These are phyloP conservation scores for Krasilnikovozyma curviuscula DNA, from an alignment of 768 basidiomycete genomes.

Conservation along the genomic window DNA sequence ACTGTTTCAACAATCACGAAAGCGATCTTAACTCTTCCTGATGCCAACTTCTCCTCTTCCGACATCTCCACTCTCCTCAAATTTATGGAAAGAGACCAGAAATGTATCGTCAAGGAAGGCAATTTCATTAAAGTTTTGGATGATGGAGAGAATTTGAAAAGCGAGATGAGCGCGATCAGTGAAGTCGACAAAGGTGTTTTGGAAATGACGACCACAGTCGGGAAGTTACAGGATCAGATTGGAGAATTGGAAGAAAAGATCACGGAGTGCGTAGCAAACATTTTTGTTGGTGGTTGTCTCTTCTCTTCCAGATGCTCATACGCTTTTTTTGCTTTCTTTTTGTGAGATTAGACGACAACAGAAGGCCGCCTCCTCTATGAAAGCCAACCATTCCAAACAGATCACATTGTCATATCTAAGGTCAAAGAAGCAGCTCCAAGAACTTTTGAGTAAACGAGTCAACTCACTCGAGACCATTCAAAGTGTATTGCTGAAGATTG, in stretches of 20 bases:
- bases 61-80: conserved; percentile 55
- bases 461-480: conserved; percentile 54
- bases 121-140: conserved; percentile 23
- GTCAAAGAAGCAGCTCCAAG: conserved; percentile 61
- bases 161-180: conserved; percentile 31
- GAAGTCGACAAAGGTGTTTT: conserved; percentile 66
- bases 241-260: conserved; percentile 50
- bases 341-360: conserved; percentile 38
- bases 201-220: conserved; percentile 53
- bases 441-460: conserved; percentile 52
- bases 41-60: conserved; percentile 33
- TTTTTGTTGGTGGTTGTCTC: not conserved
- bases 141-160: not conserved
- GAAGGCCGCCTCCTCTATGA: conserved; percentile 46
- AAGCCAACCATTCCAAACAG: conserved; percentile 49
- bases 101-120: conserved; percentile 42
- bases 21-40: conserved; percentile 19
- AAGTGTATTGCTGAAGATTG: conserved; percentile 57
- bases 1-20: not conserved
- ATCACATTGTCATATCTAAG: conserved; percentile 59
- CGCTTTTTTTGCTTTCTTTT: not conserved
- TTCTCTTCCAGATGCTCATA: too few relatives aligned
- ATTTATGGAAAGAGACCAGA: conserved; percentile 59
- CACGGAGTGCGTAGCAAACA: conserved; percentile 36
- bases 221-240: conserved; percentile 48